phyloP scores from a whole-genome alignment of 352 stramenopile genomes.

The Globisporangium okanoganense region DNA sequence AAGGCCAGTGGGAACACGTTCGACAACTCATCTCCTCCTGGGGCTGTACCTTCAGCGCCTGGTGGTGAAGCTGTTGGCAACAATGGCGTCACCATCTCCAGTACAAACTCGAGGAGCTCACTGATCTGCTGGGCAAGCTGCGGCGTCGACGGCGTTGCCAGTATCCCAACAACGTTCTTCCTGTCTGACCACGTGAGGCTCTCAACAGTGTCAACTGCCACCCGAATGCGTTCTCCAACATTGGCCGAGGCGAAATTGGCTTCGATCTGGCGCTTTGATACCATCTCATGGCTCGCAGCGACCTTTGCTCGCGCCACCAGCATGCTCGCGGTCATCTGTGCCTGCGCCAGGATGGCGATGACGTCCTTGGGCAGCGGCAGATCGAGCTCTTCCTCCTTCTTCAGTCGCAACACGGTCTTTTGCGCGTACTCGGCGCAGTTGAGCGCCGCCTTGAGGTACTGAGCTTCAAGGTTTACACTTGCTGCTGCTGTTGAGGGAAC shows the following conservation, averaged over 20 bases:
- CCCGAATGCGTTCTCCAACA: constrained; percentile 25
- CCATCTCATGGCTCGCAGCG: constrained; percentile 13
- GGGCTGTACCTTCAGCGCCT: not conserved
- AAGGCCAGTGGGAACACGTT: constrained; percentile 28
- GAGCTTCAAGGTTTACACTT: constrained; percentile 6
- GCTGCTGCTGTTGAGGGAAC: constrained; percentile 1
- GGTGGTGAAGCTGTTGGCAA: constrained; percentile 1
- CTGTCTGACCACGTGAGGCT: constrained; percentile 11
- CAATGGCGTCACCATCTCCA: constrained; percentile 30
- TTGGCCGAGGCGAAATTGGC: constrained; percentile 13
- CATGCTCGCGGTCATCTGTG: constrained; percentile 35
- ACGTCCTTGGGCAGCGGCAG: constrained; percentile 46
- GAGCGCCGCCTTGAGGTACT: constrained; percentile 32
- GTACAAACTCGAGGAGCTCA: constrained; percentile 32
- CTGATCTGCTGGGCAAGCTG: not conserved
- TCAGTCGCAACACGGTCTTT: constrained; percentile 34
- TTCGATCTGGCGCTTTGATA: constrained; percentile 32
- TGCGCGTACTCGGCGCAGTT: constrained; percentile 43
- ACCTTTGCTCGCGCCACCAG: constrained; percentile 28
- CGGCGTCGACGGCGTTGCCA: constrained; percentile 6
- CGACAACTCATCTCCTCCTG: not conserved
- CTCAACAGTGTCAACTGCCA: constrained; percentile 40
- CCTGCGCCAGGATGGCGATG: constrained; percentile 27
- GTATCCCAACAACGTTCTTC: constrained; percentile 2
- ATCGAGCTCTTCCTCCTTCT: constrained; percentile 78